Evolutionary conservation across 2,329 filamentous ascomycete genomes (phyloP), one percentile per base, ranked within the genome.

Genomic region (Periconia macrospinosa): DNA sequence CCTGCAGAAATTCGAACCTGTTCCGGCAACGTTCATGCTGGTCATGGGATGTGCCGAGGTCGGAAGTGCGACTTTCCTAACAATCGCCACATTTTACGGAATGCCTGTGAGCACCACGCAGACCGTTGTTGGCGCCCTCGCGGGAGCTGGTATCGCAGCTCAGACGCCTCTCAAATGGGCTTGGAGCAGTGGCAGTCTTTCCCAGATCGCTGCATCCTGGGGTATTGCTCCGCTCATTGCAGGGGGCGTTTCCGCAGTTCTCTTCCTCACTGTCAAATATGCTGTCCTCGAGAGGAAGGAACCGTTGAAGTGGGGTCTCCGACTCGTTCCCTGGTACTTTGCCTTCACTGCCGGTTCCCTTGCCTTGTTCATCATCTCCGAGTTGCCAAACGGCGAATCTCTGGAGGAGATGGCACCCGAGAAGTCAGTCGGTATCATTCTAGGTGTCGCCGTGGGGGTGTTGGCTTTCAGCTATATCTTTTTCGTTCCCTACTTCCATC

Each of bases 71-170:
- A 60, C 73, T 11, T 86, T 81, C 70, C 78, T 86, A 14, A 84
- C 81, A 45, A 66, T 83, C 56, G 81, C 81, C 45, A 86, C 83
- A 2, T 70, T 69, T 27, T 66, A 81, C 51, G 82, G 81, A 45
- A 75, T 84, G 53, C 83, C 82, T 45, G 82, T 85, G 33, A 84
- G 81, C 1, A 84, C 83, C 3, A 86, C 83, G 2, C 82, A 85
- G 69, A 83, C 82, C 11, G 79, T 85, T 56, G 78, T 85, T 55
- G 81, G 81, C 15, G 81, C 81, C 56, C 78, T 86, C 40, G 75
- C 83, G 50, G 83, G 83, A 50, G 81, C 84, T 67, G 83, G 83
- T 50, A 73, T 86, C 41, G 83, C 81, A n/a, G 47, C 57, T 3
- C 44, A 49, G 13, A 50, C 56, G 6, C 50, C 51, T 15, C 30